These are phyloP conservation scores for Haplosporangium gracile DNA, from an alignment of 192 early-diverging fungal genomes.

Conservation along the genomic window DNA sequence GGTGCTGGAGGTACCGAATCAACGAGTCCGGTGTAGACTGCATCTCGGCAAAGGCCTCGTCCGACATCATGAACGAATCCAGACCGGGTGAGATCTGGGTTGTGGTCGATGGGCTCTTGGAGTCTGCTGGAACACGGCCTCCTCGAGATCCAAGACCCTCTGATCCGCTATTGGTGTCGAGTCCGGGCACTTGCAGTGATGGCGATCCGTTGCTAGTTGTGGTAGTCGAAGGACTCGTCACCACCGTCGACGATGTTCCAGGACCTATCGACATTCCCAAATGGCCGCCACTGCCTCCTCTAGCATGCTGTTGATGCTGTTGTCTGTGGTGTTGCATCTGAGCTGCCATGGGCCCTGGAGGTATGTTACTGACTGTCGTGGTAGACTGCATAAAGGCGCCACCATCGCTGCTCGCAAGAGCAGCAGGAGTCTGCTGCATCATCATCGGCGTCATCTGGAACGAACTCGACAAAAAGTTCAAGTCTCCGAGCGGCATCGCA, in stretches of 20 bases:
- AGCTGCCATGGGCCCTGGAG: background rate
- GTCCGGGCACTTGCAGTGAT: background rate
- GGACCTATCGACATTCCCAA: conserved; percentile 23
- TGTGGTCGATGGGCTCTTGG: conserved; percentile 30
- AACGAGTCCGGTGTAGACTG: conserved; percentile 35
- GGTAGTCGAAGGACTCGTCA: background rate
- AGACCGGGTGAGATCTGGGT: conserved; percentile 36
- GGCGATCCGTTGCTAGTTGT: background rate
- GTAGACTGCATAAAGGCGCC: background rate
- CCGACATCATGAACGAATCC: conserved; percentile 49
- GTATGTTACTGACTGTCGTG: background rate
- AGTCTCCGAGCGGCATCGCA: conserved; percentile 44
- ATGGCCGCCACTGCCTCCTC: background rate
- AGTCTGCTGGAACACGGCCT: background rate
- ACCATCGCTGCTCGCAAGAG: background rate
- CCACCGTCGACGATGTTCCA: background rate
- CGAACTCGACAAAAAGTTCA: conserved; percentile 49
- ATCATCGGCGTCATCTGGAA: conserved; percentile 49
- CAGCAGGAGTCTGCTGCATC: conserved; percentile 14
- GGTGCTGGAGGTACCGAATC: conserved; percentile 46
- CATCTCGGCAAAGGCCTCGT: conserved; percentile 38
- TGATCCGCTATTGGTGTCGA: background rate
- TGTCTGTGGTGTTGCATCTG: background rate
- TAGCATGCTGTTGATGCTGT: conserved; percentile 11
- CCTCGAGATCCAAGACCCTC: background rate